Percentiles rank a stretch among this genome's conserved stretches.
Evolutionary conservation across 1,139 yeast genomes (phyloP).

Genomic region (Saccharomyces hybrid): DNA sequence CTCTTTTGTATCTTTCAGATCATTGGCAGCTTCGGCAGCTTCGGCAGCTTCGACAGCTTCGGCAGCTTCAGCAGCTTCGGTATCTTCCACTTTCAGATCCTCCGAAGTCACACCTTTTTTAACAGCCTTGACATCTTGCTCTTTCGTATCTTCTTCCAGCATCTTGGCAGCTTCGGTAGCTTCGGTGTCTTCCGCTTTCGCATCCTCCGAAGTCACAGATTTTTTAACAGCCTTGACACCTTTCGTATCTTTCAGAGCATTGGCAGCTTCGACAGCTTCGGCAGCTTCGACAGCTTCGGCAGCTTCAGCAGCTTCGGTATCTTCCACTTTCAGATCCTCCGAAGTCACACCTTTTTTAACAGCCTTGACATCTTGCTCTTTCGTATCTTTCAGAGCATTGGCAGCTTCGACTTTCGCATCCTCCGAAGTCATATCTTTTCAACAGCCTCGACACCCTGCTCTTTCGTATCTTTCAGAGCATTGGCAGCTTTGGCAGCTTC

Average conservation of each 20-base stretch:
- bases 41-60: no score
- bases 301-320: no score
- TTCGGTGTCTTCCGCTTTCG: neutral
- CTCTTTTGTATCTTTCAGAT: neutral
- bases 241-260: no score
- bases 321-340: neutral
- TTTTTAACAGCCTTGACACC: neutral
- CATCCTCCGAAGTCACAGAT: neutral
- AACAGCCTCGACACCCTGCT: neutral
- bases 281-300: no score
- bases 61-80: neutral
- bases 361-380: neutral
- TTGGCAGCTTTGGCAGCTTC: no score
- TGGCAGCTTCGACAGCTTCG: neutral
- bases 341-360: neutral
- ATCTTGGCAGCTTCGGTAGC: neutral
- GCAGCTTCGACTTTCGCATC: neutral
- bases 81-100: neutral
- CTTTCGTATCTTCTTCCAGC: neutral
- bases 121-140: neutral
- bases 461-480: neutral
- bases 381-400: neutral
- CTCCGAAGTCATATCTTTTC: neutral
- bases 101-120: neutral
- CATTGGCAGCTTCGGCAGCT: neutral